Base-by-base conservation (phyloP, 768 basidiomycete species). In the Suillus variegatus region DNA sequence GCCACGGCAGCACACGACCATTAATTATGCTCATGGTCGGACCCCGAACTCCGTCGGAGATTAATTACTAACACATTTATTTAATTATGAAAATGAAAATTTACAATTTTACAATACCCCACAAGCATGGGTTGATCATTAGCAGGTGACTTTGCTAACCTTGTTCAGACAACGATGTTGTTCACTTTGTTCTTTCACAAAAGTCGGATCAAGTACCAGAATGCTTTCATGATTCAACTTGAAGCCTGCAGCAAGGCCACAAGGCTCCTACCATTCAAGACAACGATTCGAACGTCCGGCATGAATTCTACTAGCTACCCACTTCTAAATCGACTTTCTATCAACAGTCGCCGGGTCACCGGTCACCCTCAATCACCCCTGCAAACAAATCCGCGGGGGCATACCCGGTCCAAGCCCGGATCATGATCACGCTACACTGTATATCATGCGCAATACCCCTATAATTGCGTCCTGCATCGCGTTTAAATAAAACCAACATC, bases 1-100 rank as follows among this genome's bases (percentile, higher is more conserved):
- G 32, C 32, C 51, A 52, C 51, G 47, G 12, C 6, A 10, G 52
- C 57, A 58, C 57, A 58, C 57, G 57, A 58, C 57, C 16, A 6
- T 35, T 10, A 20, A 25, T 22, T n/a, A 2, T 14, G 25, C 28
- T 2, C 8, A 7, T 25, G 28, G 49, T 51, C 25, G 22, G 28
- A 54, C 52, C 52, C 52, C 52, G 28, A 54, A 28, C 13, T 25
- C 22, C 25, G 14, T 25, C 51, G 51, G 28, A 52, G 25, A 52
- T 52, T 51, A 49, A 46, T 20, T 20, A 49, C 10, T 25, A 51
- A 14, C 28, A 20, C 28, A 54, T 18, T 54, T 54, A 54, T 54
- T 54, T 54, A 54, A 54, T 54, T 54, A 54, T 54, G 52, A 32
- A 51, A 51, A 51, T 25, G 46, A 47, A 51, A 51, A 25, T 51